Percentiles rank a stretch among this genome's conserved stretches.
These are phyloP conservation scores for Noccaea bulbosa DNA, from an alignment of 345 rosid species.

Conservation along the genomic window DNA sequence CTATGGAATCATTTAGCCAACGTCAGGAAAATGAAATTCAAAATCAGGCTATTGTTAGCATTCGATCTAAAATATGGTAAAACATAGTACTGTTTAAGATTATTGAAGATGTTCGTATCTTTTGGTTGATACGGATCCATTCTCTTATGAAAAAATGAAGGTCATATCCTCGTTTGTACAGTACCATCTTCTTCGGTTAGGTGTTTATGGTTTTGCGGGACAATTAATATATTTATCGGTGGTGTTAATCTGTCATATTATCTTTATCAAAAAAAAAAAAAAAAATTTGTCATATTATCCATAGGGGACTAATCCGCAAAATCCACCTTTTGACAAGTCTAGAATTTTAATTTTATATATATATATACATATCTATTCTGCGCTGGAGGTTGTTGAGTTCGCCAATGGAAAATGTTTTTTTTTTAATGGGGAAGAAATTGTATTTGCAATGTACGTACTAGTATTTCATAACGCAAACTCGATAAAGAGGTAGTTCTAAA, in stretches of 20 bases:
- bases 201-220: too few species aligned
- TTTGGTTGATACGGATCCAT: neutral
- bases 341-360: too few species aligned
- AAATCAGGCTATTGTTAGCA: neutral
- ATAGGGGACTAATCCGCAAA: too few species aligned
- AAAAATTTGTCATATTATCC: too few species aligned
- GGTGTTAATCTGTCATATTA: too few species aligned
- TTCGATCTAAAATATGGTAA: neutral
- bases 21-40: neutral
- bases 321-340: too few species aligned
- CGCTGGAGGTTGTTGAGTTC: neutral
- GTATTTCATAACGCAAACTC: neutral
- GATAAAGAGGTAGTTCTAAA: neutral
- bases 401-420: neutral
- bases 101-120: too few species aligned
- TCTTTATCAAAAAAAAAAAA: too few species aligned
- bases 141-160: neutral
- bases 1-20: neutral
- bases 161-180: neutral
- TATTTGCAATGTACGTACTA: neutral
- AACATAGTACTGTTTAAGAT: too few species aligned
- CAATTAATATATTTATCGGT: too few species aligned
- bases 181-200: neutral
- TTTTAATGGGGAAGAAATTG: neutral
- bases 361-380: too few species aligned